Conservation (phyloP, 2,329 filamentous ascomycete species). For the Cordyceps farinosa region DNA sequence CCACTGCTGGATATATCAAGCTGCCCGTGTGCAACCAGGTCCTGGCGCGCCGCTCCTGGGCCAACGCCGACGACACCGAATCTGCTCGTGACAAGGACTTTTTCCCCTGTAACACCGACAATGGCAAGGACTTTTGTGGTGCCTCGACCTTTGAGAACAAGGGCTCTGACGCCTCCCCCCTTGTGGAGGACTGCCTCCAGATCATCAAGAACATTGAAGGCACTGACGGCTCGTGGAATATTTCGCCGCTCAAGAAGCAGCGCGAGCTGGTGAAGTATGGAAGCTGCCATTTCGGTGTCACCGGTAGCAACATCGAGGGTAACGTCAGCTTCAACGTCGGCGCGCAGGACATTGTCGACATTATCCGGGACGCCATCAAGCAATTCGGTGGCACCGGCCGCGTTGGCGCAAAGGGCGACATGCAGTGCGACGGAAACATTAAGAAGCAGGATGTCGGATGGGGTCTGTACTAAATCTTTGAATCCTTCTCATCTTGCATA, state of each 20-base stretch:
- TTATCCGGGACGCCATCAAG: constrained; percentile 31
- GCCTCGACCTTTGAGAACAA: constrained; percentile 32
- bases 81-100: constrained; percentile 22
- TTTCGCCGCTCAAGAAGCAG: constrained; percentile 8
- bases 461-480: constrained; percentile 25
- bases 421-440: constrained; percentile 28
- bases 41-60: constrained; percentile 32
- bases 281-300: constrained; percentile 33
- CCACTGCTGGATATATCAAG: constrained; percentile 34
- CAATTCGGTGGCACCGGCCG: constrained; percentile 29
- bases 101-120: constrained; percentile 34
- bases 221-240: constrained; percentile 1
- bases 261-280: constrained; percentile 22
- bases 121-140: constrained; percentile 27
- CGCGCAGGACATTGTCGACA: constrained; percentile 35
- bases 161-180: constrained; percentile 33
- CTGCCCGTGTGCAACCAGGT: constrained; percentile 37
- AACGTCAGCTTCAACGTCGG: constrained; percentile 30
- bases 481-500: not conserved
- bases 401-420: constrained; percentile 34
- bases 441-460: constrained; percentile 22
- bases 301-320: constrained; percentile 22
- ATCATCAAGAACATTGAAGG: constrained; percentile 34
- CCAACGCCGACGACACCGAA: constrained; percentile 20
- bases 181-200: constrained; percentile 31